A percentile compares a stretch with the other conserved stretches of the same genome.
These are phyloP conservation scores for Blumeria graminis DNA, from an alignment of 2,329 filamentous ascomycete species.

Conservation along the genomic window DNA sequence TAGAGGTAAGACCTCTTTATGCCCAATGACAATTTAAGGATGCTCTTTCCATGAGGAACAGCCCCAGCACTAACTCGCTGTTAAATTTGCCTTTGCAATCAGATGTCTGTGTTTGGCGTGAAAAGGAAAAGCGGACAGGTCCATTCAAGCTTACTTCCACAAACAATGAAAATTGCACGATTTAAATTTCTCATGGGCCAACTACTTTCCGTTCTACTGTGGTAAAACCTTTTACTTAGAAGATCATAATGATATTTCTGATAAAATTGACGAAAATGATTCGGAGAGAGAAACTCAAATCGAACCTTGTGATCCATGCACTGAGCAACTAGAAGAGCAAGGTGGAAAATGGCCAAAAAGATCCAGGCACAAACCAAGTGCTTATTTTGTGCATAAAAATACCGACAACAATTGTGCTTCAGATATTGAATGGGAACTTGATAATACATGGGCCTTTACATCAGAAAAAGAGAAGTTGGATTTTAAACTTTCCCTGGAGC, in stretches of 20 bases:
- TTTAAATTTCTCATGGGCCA: conserved; percentile 1
- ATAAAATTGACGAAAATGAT: neutral
- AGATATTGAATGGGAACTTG: neutral
- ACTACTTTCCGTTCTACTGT: conserved; percentile 2
- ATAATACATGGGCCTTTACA: neutral
- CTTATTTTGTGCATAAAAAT: neutral
- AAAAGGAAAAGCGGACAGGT: conserved; percentile 2
- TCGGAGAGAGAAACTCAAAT: neutral
- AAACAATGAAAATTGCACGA: conserved; percentile 2
- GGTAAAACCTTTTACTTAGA: conserved; percentile 3
- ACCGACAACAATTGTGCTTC: neutral
- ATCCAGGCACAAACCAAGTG: neutral
- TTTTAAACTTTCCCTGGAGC: neutral
- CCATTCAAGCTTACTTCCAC: conserved; percentile 3
- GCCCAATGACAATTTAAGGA: conserved; percentile 2
- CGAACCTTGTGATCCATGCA: neutral
- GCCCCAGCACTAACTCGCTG: neutral
- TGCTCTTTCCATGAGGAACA: conserved; percentile 3
- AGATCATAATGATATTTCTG: neutral
- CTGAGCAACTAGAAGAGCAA: neutral
- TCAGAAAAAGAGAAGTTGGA: neutral
- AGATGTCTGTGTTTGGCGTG: conserved; percentile 3
- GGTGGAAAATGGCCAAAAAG: neutral
- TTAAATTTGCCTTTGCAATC: conserved; percentile 2
- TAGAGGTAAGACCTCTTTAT: conserved; percentile 1